Base-by-base conservation (phyloP, 441 rosid species). In the Theobroma grandiflorum region DNA sequence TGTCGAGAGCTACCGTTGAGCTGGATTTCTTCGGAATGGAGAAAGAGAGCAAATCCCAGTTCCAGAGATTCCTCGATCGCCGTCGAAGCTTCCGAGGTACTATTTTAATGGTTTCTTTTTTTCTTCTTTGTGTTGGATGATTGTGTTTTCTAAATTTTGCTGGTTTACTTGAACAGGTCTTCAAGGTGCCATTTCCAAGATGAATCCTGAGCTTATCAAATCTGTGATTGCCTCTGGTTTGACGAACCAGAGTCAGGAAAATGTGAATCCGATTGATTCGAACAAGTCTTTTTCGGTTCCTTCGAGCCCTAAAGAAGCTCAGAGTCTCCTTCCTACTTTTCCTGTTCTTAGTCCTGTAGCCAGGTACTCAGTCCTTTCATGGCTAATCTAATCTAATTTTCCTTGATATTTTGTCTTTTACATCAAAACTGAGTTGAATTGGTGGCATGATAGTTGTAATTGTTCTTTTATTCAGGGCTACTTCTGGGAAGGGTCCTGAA, bases 131-230 rank as follows among this genome's bases (percentile, higher is more conserved):
- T 14, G 6, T 22, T 26, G 20, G 40, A 1, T 26, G 52, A 2
- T 9, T 58, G 52, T 53, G 38, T 55, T 64, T 33, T 37, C 2
- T 35, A 1, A 2, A 22, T 20, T 50, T 37, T 3, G 47, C 12
- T 2, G 3, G 22, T 68, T 45, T 37, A 67, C 40, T 40, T 37
- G 10, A 12, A 58, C 84, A 96, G 99, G 89, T 11, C 86, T 93
- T 62, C 99, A 94, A 83, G 84, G 93, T 8, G 95, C 95, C 57
- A 93, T 96, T 75, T 92, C 99, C 16, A 95, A 89, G 90, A 91
- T 96, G 15, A 86, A 94, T 79, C 98, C 98, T 0, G 91, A 88
- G 85, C 86, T 96, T 53, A 84, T 96, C 57, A 92, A 86, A 80
- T 90, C 95, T 9, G 90, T 96, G 77, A 86, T 94, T 79, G 86